Evolutionary conservation across 2,329 filamentous ascomycete species (phyloP).

Genomic region (Calonectria crousiana): DNA sequence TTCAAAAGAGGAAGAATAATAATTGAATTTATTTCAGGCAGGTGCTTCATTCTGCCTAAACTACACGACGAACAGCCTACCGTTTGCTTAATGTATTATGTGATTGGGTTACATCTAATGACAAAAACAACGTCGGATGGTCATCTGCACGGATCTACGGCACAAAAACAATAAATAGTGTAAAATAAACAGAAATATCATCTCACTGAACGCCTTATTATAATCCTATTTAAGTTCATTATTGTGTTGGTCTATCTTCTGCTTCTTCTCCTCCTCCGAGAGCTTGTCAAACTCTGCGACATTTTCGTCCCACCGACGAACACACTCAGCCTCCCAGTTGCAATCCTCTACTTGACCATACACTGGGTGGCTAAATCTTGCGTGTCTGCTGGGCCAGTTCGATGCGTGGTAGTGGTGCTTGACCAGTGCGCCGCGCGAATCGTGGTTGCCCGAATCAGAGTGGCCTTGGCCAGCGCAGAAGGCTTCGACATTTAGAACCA

Average conservation of each 20-base stretch:
- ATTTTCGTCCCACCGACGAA: constrained; percentile 74
- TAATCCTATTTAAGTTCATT: not conserved
- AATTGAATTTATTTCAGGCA: not conserved
- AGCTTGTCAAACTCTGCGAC: constrained; percentile 71
- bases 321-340: constrained; percentile 76
- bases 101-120: not conserved
- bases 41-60: not conserved
- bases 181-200: not conserved
- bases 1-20: not conserved
- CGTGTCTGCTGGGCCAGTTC: constrained; percentile 76
- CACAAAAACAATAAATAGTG: not conserved
- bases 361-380: constrained; percentile 74
- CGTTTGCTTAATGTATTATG: not conserved
- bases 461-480: constrained; percentile 81
- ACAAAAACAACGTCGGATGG: not conserved
- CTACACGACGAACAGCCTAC: not conserved
- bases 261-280: constrained; percentile 69
- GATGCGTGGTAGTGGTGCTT: constrained; percentile 83
- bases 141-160: not conserved
- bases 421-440: constrained; percentile 73
- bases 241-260: constrained; percentile 53
- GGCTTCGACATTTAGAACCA: constrained; percentile 78
- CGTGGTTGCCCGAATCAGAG: constrained; percentile 78
- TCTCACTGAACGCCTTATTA: not conserved
- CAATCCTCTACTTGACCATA: constrained; percentile 79